Evolutionary conservation across 192 early-diverging fungal genomes (phyloP).

Genomic region (Backusella luteola): DNA sequence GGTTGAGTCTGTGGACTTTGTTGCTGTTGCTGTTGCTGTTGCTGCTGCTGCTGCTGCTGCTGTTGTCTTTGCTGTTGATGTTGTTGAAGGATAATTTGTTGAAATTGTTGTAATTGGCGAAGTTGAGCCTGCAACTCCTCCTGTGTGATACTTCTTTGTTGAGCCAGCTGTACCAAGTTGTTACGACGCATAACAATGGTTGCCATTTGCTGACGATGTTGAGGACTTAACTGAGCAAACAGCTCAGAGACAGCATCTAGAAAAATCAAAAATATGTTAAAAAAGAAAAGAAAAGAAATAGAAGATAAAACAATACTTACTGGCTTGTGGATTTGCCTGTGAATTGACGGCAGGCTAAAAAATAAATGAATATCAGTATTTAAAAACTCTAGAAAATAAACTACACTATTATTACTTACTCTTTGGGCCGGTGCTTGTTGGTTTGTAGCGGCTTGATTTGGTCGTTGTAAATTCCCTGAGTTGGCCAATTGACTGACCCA

Average conservation of each 20-base stretch:
- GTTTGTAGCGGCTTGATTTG: not conserved
- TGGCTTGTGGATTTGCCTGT: not conserved
- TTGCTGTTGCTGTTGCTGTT: not conserved
- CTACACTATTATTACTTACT: not conserved
- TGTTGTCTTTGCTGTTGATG: not conserved
- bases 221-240: constrained; percentile 9
- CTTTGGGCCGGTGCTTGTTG: not conserved
- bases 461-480: not conserved
- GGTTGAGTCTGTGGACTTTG: not conserved
- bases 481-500: constrained; percentile 22
- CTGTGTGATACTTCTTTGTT: constrained; percentile 10
- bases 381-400: not conserved
- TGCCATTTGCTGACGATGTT: constrained; percentile 11
- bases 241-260: not conserved
- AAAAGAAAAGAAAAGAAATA: not conserved
- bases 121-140: constrained; percentile 8
- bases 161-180: not conserved
- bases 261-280: not conserved
- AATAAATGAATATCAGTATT: not conserved
- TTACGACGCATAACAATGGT: constrained; percentile 5
- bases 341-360: not conserved
- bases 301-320: not conserved
- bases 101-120: constrained; percentile 9
- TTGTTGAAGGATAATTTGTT: constrained; percentile 13
- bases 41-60: not conserved